Conservation (phyloP, 148 eudicot genomes). For the Fagopyrum esculentum region DNA sequence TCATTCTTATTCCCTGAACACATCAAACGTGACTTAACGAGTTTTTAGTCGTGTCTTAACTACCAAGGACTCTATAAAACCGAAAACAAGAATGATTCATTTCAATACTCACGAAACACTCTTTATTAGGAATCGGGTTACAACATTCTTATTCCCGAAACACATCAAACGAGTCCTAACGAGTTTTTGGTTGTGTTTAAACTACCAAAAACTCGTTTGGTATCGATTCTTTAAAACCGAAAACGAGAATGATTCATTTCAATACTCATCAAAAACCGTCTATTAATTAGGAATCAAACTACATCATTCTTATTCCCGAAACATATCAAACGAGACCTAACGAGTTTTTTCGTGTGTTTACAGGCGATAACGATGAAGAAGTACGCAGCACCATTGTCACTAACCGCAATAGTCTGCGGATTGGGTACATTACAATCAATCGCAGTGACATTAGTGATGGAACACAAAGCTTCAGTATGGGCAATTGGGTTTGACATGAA, state of each 20-base stretch:
- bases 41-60: not conserved
- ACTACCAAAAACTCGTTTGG: too few species aligned
- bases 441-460: slow-evolving; percentile 63
- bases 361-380: slow-evolving; percentile 60
- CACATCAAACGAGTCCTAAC: not conserved
- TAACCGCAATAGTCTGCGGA: slow-evolving; percentile 60
- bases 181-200: not conserved
- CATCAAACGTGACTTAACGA: not conserved
- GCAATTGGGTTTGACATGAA: slow-evolving; percentile 69
- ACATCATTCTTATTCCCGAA: not conserved
- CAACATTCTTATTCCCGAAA: not conserved
- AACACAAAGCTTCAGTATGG: slow-evolving; percentile 52
- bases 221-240: too few species aligned
- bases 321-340: not conserved
- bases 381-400: slow-evolving; percentile 65
- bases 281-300: too few species aligned
- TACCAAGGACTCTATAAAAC: too few species aligned
- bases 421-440: slow-evolving; percentile 62
- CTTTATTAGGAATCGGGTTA: too few species aligned
- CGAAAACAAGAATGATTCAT: too few species aligned
- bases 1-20: not conserved
- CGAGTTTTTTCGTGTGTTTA: not conserved
- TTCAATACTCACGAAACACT: too few species aligned
- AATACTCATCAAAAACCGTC: too few species aligned
- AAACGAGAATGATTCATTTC: too few species aligned